phyloP scores from a whole-genome alignment of 2,329 filamentous ascomycete genomes.

The Aspergillus neoniger region DNA sequence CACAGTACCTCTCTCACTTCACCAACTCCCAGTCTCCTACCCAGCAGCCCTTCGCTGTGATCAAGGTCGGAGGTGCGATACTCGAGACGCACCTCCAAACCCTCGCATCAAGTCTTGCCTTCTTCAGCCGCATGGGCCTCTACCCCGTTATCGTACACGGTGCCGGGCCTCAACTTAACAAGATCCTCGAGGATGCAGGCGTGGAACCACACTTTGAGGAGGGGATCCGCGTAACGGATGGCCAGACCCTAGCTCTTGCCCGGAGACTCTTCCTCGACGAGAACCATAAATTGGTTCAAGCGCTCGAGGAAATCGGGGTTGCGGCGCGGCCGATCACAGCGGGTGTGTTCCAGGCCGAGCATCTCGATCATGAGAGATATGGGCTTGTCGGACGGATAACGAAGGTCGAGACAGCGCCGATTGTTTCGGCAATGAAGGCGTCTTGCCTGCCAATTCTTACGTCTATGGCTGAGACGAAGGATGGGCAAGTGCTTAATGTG shows the following conservation, averaged over 20 bases:
- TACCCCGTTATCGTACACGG: conserved; percentile 96
- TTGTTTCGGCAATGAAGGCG: conserved; percentile 86
- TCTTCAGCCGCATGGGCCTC: conserved; percentile 91
- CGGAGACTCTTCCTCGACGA: conserved; percentile 92
- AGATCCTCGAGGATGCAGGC: conserved; percentile 81
- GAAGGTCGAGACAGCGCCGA: conserved; percentile 82
- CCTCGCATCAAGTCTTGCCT: conserved; percentile 82
- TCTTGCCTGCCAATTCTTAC: conserved; percentile 91
- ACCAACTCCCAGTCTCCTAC: conserved; percentile 76
- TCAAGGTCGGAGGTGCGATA: conserved; percentile 97
- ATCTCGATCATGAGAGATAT: conserved; percentile 94
- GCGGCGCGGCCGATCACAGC: conserved; percentile 84
- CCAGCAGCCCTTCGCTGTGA: conserved; percentile 87
- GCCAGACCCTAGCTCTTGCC: conserved; percentile 87
- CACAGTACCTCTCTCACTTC: conserved; percentile 97
- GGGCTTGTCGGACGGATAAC: conserved; percentile 95
- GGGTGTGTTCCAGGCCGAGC: conserved; percentile 89
- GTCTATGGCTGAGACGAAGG: conserved; percentile 90
- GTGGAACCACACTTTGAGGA: conserved; percentile 95
- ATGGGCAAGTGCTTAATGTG: conserved; percentile 92
- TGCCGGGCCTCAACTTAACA: conserved; percentile 91
- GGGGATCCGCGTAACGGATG: conserved; percentile 92
- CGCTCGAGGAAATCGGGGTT: conserved; percentile 85
- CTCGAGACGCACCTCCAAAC: conserved; percentile 91
- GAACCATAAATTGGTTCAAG: conserved; percentile 88